Evolutionary conservation across 2,329 filamentous ascomycete species (phyloP).

Genomic region (Capronia coronata): DNA sequence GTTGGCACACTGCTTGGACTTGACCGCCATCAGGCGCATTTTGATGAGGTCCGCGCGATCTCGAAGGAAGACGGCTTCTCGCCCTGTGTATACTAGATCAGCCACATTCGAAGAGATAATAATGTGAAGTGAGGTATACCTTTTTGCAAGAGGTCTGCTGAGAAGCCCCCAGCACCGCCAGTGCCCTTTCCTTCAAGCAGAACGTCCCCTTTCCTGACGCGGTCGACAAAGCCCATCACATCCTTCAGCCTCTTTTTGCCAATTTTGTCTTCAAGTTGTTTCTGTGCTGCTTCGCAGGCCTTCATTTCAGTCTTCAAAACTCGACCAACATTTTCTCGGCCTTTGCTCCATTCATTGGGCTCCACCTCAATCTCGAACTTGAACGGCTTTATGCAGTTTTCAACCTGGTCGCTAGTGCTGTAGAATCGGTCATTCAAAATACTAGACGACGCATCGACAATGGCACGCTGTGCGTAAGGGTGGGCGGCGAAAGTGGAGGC

Average conservation of each 20-base stretch:
- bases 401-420: slow-evolving; percentile 93
- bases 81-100: slow-evolving; percentile 50
- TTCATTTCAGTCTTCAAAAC: slow-evolving; percentile 82
- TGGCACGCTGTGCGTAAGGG: slow-evolving; percentile 87
- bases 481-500: slow-evolving; percentile 82
- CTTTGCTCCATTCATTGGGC: slow-evolving; percentile 77
- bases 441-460: slow-evolving; percentile 78
- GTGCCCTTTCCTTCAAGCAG: slow-evolving; percentile 74
- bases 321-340: slow-evolving; percentile 71
- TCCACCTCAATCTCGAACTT: slow-evolving; percentile 97
- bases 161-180: slow-evolving; percentile 89
- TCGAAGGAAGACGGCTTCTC: slow-evolving; percentile 87
- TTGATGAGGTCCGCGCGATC: slow-evolving; percentile 85
- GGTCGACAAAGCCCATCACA: slow-evolving; percentile 86
- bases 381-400: slow-evolving; percentile 98
- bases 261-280: slow-evolving; percentile 66
- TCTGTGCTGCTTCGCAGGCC: slow-evolving; percentile 73
- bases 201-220: slow-evolving; percentile 77
- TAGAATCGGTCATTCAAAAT: slow-evolving; percentile 94
- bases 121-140: slow-evolving; percentile 50
- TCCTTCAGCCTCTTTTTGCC: slow-evolving; percentile 81
- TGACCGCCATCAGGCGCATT: slow-evolving; percentile 80
- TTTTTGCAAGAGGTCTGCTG: slow-evolving; percentile 72
- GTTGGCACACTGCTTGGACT: slow-evolving; percentile 79
- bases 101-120: slow-evolving; percentile 1